Evolutionary conservation across 1,139 yeast species (phyloP).

Genomic region (Nadsonia starkeyi-henricii): DNA sequence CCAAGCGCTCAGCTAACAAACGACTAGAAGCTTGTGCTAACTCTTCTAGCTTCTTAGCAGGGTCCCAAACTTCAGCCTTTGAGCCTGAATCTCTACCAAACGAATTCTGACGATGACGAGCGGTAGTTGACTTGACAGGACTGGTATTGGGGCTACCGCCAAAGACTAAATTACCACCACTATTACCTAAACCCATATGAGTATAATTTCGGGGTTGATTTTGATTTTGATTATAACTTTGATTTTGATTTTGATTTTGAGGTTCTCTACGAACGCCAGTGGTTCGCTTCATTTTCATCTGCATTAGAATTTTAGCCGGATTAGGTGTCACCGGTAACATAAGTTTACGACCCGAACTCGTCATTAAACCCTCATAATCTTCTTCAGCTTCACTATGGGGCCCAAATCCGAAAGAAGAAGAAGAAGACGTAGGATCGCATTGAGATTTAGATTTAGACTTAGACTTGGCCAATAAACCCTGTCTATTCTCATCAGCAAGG

Average conservation of each 20-base stretch:
- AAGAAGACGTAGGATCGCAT: too few species aligned
- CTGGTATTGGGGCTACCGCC: not conserved
- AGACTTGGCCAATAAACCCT: too few species aligned
- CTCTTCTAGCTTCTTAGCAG: constrained; percentile 4
- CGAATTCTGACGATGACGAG: not conserved
- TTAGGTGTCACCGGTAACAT: not conserved
- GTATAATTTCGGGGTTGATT: not conserved
- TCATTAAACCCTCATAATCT: too few species aligned
- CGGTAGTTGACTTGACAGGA: not conserved
- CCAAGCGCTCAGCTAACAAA: constrained; percentile 1
- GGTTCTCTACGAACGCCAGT: not conserved
- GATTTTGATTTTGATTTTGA: not conserved
- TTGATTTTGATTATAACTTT: not conserved
- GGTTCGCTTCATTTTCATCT: not conserved
- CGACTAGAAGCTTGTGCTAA: constrained; percentile 1
- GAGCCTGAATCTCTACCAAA: not conserved
- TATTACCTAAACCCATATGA: not conserved
- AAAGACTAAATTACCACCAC: not conserved
- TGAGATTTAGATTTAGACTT: too few species aligned
- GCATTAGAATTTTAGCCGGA: not conserved
- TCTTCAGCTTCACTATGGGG: too few species aligned
- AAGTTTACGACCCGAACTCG: not conserved
- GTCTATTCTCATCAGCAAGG: too few species aligned
- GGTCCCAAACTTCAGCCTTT: constrained; percentile 4
- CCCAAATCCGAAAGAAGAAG: too few species aligned